Evolutionary conservation across 2,329 filamentous ascomycete genomes (phyloP).

Genomic region (Diplodia scrobiculata): DNA sequence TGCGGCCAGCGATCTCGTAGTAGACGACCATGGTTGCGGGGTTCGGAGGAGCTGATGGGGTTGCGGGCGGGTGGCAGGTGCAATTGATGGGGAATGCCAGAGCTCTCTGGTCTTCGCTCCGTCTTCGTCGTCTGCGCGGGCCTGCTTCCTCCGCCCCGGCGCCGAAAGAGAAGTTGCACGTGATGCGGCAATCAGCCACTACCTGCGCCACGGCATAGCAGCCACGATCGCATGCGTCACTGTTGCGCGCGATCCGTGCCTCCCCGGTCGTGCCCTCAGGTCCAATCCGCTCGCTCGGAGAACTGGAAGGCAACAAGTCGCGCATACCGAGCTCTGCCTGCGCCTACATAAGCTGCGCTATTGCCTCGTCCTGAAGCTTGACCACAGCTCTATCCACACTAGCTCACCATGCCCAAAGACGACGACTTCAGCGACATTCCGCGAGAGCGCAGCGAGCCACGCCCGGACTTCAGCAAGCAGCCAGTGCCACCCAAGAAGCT

Average conservation of each 20-base stretch:
- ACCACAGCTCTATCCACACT: not conserved
- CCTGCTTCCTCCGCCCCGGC: constrained; percentile 10
- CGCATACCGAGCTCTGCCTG: not conserved
- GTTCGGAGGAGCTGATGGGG: constrained; percentile 33
- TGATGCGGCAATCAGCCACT: not conserved
- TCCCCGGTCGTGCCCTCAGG: constrained; percentile 13
- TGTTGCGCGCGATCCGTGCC: not conserved
- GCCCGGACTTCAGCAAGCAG: constrained; percentile 52
- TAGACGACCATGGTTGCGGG: constrained; percentile 54
- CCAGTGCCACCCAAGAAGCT: constrained; percentile 55
- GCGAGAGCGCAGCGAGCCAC: constrained; percentile 47
- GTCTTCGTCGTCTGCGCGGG: constrained; percentile 17
- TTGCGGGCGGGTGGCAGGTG: constrained; percentile 30
- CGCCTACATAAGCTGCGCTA: constrained; percentile 1
- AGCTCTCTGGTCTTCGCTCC: constrained; percentile 27
- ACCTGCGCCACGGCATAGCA: not conserved
- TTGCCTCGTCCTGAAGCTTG: not conserved
- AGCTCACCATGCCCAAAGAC: constrained; percentile 44
- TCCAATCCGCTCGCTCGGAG: constrained; percentile 12
- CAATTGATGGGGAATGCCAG: constrained; percentile 25
- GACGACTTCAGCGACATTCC: constrained; percentile 45
- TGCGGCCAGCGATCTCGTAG: constrained; percentile 55
- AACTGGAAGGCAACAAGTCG: not conserved
- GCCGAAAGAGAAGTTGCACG: constrained; percentile 1
- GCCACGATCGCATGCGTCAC: not conserved